Evolutionary conservation across 2,329 filamentous ascomycete genomes (phyloP), one percentile per base, ranked within the genome.

Genomic region (Trematosphaeria pertusa): DNA sequence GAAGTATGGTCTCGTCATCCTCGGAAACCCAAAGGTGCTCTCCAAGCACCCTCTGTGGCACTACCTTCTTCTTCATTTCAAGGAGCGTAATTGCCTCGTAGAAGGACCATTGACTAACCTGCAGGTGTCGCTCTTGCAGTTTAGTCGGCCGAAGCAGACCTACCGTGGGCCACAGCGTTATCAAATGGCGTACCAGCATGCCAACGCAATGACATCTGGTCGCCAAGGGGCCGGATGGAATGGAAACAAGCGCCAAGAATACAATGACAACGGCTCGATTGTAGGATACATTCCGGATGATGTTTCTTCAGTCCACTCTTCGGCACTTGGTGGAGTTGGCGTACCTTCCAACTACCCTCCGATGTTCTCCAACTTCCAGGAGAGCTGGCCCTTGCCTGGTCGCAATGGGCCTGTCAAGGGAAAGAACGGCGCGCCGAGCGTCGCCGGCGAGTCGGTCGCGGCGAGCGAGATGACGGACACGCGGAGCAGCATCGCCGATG

Each of bases 31-130:
- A 22, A 97, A 97, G 76, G 92, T 99, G 28, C 78, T 99, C 33
- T 94, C 92, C 31, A 99, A 99, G 79, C 94, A 99, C 70, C 94
- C 96, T 53, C 81, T 99, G 30, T 99, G 94, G 94, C 94, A 99
- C 71, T 92, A 92, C 65, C 83, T 99, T 19, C 80, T 99, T 26
- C 82, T 93, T 30, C 94, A 99, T 72, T 99, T 97, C 82, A 97
- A 97, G 78, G 92, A 97, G 70, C 87, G 86, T 61, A 95, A 96
- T 64, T 97, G 93, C 70, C 84, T 99, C 10, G 94, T 99, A 5
- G 94, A 99, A 71, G 94, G 94, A 0, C 93, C 94, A 15, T 79
- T 99, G 55, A 94, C 88, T 52, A 99, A 99, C 69, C 80, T 99
- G n/a, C 94, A 97, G 73, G 88, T 91, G 19, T 97, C 92, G 10